Conservation (phyloP, 768 basidiomycete species). For the Lactarius indigo region DNA sequence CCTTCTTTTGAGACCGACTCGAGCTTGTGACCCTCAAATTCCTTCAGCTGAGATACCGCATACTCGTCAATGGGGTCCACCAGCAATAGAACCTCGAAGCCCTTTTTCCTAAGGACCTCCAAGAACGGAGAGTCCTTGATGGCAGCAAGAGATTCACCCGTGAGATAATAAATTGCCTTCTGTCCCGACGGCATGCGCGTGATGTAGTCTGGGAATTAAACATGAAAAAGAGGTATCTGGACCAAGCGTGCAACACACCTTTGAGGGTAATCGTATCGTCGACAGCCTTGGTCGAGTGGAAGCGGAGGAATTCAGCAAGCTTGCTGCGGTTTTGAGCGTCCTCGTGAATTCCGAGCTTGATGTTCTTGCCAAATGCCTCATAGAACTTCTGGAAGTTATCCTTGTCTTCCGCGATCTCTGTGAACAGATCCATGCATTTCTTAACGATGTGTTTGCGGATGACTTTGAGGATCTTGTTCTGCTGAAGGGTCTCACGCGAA, state of each 20-base stretch:
- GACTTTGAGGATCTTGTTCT: conserved; percentile 99
- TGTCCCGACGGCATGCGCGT: conserved; percentile 99
- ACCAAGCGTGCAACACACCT: conserved; percentile 46
- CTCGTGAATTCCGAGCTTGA: conserved; percentile 99
- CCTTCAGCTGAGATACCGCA: conserved; percentile 97
- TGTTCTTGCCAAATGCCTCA: conserved; percentile 97
- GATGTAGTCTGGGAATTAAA: conserved; percentile 73
- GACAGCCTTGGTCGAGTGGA: conserved; percentile 90
- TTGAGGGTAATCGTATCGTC: conserved; percentile 94
- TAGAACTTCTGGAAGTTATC: conserved; percentile 98
- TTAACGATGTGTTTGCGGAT: conserved; percentile 99
- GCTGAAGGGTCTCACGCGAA: conserved; percentile 98
- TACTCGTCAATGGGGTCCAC: conserved; percentile 99
- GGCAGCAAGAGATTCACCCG: conserved; percentile 92
- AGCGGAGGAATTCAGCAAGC: conserved; percentile 98
- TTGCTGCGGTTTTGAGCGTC: conserved; percentile 98
- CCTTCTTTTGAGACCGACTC: conserved; percentile 99
- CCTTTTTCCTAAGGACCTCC: conserved; percentile 99
- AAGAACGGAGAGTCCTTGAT: conserved; percentile 97
- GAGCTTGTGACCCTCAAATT: conserved; percentile 97
- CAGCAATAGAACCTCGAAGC: conserved; percentile 95
- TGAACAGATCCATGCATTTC: conserved; percentile 93
- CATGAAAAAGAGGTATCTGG: neutral
- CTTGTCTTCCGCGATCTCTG: conserved; percentile 99
- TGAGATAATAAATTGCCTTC: conserved; percentile 99